Conservation (phyloP, 2,329 filamentous ascomycete genomes). For the Xylaria polymorpha region DNA sequence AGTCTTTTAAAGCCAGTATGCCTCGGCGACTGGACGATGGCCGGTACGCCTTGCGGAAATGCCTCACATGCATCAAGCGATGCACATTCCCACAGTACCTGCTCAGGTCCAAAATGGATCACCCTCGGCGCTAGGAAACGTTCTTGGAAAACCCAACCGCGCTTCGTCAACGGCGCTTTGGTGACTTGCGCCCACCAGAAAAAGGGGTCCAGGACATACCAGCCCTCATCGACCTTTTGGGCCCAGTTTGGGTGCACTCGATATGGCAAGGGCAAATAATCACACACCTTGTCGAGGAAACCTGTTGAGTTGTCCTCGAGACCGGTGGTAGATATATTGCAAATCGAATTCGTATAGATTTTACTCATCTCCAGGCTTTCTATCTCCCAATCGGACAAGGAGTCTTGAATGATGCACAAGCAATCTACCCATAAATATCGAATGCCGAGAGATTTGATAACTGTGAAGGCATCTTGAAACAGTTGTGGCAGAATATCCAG, state of each 20-base stretch:
- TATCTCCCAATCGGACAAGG: neutral
- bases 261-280: constrained; percentile 3
- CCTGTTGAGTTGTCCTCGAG: constrained; percentile 14
- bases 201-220: constrained; percentile 16
- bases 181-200: constrained; percentile 16
- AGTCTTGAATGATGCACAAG: constrained; percentile 20
- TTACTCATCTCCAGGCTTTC: constrained; percentile 13
- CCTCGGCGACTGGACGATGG: neutral
- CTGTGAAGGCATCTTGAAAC: constrained; percentile 13
- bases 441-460: constrained; percentile 5
- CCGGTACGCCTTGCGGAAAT: constrained; percentile 10
- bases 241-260: constrained; percentile 11
- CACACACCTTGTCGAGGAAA: constrained; percentile 5
- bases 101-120: constrained; percentile 10
- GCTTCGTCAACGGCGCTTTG: constrained; percentile 9
- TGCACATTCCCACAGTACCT: constrained; percentile 13
- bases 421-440: constrained; percentile 18
- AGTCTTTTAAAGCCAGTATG: constrained; percentile 8
- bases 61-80: constrained; percentile 14
- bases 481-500: neutral
- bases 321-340: constrained; percentile 12
- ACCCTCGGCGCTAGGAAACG: constrained; percentile 2
- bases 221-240: neutral
- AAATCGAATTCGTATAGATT: constrained; percentile 2
- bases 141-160: constrained; percentile 24